phyloP scores from a whole-genome alignment of 176 grass and related monocot genomes.

The Otatea glauca region DNA sequence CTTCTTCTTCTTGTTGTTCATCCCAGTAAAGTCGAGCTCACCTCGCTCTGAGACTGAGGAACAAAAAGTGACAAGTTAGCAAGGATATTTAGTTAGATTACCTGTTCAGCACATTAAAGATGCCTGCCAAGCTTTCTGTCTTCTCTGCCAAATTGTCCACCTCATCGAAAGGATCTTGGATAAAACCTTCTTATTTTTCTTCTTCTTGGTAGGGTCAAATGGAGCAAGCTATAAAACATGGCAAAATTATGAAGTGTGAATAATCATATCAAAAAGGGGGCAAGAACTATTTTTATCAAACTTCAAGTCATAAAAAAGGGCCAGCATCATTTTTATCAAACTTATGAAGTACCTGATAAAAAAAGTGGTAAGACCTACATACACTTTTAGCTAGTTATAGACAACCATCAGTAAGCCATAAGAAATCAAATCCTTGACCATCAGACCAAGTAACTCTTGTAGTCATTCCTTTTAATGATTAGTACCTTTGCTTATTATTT shows the following conservation, averaged over 20 bases:
- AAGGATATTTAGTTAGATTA: neutral
- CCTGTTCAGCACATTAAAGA: neutral
- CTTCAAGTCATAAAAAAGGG: neutral
- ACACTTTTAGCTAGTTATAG: neutral
- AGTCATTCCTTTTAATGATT: too few relatives aligned
- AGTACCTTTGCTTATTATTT: too few relatives aligned
- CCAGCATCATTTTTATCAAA: neutral
- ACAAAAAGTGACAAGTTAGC: constrained; percentile 16
- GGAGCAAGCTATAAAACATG: constrained; percentile 57
- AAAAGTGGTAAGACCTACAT: neutral
- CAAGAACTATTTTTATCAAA: too few relatives aligned
- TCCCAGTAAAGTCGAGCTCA: constrained; percentile 57
- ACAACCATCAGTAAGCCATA: neutral
- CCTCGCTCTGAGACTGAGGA: constrained; percentile 47
- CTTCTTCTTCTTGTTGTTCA: constrained; percentile 79
- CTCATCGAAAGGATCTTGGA: constrained; percentile 67
- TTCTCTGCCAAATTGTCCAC: constrained; percentile 63
- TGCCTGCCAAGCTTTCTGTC: constrained; percentile 52
- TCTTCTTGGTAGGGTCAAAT: constrained; percentile 80
- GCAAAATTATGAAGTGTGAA: neutral
- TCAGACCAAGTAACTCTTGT: neutral
- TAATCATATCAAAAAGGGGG: too few relatives aligned
- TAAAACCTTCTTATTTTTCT: constrained; percentile 86
- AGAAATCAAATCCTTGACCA: neutral
- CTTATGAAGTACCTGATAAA: neutral